Base-by-base conservation (phyloP, 1,284 basidiomycete genomes). In the Ceratorhiza oryzae-sativae region DNA sequence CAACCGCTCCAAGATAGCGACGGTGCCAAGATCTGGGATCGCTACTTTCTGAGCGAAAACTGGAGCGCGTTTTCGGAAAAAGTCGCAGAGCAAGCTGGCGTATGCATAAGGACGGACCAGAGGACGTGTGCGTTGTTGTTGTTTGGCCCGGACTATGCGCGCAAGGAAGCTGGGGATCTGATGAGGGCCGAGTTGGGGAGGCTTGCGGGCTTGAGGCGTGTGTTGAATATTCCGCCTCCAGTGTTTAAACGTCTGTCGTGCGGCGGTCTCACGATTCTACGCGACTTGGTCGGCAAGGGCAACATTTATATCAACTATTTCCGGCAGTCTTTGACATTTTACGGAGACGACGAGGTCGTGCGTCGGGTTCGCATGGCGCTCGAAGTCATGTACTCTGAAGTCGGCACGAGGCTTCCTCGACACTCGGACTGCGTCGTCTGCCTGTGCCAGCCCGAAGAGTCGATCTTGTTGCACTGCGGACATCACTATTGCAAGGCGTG, bases 401-500 rank as follows among this genome's bases (percentile, higher is more conserved):
- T 56, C 5, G 46, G 61, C 3, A 12, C 20, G 39, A 34, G 34
- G 45, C 39, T 49, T 8, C 71, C 13, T 30, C 71, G 63, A 4
- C 49, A 56, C 8, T 68, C 63, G 23, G 60, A 72, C 23, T 73
- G 72, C 45, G 71, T 70, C 9, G 67, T 73, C 20, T 73, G 72
- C 30, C 36, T 71, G 12, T 73, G 72, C 71, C 45, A 59, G 48
- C 59, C 65, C 42, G 59, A 53, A 12, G 34, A 48, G 15, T 42
- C 36, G 20, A 45, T 73, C n/a, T 18, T 55, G 27, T 27, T 71
- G 1, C 34, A 30, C 4, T 87, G 86, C 76, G 80, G 80, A 13
- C 86, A 88, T 77, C 73, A 76, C 42, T 87, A 87, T 76, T 87
- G 86, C 78, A 79, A 74, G 25, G 46, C 77, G n/a, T 88, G 86